A percentile compares a stretch with the other conserved stretches of the same genome.
These are phyloP conservation scores for Calophaca sinica DNA, from an alignment of 306 rosid species.

Conservation along the genomic window DNA sequence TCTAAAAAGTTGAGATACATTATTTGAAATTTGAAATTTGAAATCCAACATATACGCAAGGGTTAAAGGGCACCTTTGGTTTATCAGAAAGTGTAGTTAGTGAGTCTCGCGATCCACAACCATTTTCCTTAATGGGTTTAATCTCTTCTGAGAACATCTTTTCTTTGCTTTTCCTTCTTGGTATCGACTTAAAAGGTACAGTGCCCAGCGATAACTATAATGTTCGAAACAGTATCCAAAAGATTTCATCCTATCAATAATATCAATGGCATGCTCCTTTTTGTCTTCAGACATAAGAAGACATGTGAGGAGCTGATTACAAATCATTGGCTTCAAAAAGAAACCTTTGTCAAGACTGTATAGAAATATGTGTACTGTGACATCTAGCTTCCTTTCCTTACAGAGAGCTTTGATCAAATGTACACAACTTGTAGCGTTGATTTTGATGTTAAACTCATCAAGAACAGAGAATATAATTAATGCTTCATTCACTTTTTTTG, in stretches of 20 bases:
- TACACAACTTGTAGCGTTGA: constrained; percentile 78
- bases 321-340: constrained; percentile 48
- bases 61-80: constrained; percentile 40
- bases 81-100: constrained; percentile 38
- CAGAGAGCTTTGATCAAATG: constrained; percentile 72
- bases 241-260: constrained; percentile 58
- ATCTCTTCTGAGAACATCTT: constrained; percentile 1
- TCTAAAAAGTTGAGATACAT: constrained; percentile 8
- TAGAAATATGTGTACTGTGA: constrained; percentile 63
- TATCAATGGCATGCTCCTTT: constrained; percentile 56
- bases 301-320: constrained; percentile 53
- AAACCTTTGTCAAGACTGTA: constrained; percentile 70
- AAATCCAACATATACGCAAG: constrained; percentile 33
- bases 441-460: constrained; percentile 58
- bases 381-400: constrained; percentile 48
- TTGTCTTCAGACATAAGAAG: constrained; percentile 54
- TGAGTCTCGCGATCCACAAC: constrained; percentile 24
- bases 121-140: constrained; percentile 34
- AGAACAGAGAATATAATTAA: constrained; percentile 65
- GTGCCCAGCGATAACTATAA: constrained; percentile 38
- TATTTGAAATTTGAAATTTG: constrained; percentile 36
- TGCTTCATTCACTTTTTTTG: constrained; percentile 60
- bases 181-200: constrained; percentile 44
- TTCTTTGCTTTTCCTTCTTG: constrained; percentile 5
- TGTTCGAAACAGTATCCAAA: constrained; percentile 55